phyloP scores from a whole-genome alignment of 352 stramenopile genomes.

The Thraustochytrium sp. region DNA sequence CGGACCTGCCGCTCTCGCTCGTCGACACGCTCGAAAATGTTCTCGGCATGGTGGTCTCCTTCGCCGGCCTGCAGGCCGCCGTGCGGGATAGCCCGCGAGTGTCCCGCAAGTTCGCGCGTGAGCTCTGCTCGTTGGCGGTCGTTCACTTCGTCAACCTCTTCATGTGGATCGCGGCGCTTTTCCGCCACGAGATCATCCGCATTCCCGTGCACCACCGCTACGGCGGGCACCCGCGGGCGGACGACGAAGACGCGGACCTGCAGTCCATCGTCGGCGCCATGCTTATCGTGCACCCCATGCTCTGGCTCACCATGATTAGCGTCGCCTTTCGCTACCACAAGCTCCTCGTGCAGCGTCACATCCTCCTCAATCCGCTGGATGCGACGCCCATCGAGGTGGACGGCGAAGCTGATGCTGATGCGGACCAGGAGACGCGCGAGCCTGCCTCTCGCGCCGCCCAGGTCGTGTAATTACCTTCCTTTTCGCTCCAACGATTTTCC shows the following conservation, averaged over 20 bases:
- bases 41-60: constrained; percentile 17
- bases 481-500: no score
- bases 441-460: no score
- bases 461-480: no score
- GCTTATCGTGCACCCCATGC: constrained; percentile 31
- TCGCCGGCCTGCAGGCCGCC: not conserved
- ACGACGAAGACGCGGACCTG: constrained; percentile 13
- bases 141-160: constrained; percentile 40
- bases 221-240: not conserved
- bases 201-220: constrained; percentile 11
- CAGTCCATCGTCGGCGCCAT: constrained; percentile 11
- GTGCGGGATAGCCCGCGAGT: not conserved
- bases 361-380: not conserved
- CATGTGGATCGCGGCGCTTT: constrained; percentile 36
- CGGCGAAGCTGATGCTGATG: no score
- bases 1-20: constrained; percentile 14
- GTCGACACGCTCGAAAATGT: constrained; percentile 28
- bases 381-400: not conserved
- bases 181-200: constrained; percentile 19
- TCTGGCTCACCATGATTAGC: constrained; percentile 29
- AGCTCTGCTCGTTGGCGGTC: not conserved
- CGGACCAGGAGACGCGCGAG: no score
- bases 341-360: not conserved
- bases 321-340: constrained; percentile 35
- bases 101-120: not conserved